phyloP scores from a whole-genome alignment of 2,329 filamentous ascomycete species.

The Fusarium nurragi region DNA sequence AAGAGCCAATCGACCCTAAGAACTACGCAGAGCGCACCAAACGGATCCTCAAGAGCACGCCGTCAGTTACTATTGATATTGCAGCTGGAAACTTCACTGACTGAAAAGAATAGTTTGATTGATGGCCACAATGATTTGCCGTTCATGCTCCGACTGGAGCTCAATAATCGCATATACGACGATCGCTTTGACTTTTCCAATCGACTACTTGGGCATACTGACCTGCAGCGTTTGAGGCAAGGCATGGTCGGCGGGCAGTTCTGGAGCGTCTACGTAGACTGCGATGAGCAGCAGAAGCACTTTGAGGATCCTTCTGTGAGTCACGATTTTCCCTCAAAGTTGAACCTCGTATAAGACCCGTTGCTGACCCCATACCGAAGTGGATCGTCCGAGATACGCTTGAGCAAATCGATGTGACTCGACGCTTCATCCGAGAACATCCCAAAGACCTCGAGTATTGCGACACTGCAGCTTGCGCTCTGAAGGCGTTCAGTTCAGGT shows the following conservation, averaged over 20 bases:
- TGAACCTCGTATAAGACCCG: not conserved
- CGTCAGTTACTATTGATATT: not conserved
- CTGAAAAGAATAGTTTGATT: constrained; percentile 32
- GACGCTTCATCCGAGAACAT: constrained; percentile 44
- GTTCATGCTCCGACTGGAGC: constrained; percentile 44
- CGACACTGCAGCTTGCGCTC: constrained; percentile 41
- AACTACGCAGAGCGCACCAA: constrained; percentile 31
- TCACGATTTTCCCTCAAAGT: not conserved
- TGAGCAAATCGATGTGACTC: constrained; percentile 50
- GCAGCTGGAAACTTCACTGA: not conserved
- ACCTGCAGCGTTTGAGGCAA: constrained; percentile 42
- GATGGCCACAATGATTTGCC: constrained; percentile 49
- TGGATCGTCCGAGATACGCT: constrained; percentile 29
- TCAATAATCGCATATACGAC: constrained; percentile 42
- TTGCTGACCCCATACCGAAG: constrained; percentile 3
- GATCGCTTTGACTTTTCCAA: constrained; percentile 25
- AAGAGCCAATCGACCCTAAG: constrained; percentile 13
- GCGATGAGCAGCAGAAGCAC: constrained; percentile 36
- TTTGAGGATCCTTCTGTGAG: constrained; percentile 41
- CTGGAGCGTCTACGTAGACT: constrained; percentile 46
- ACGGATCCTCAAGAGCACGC: constrained; percentile 21
- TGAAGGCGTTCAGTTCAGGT: constrained; percentile 45
- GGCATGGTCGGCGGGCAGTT: constrained; percentile 47
- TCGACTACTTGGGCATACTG: constrained; percentile 41
- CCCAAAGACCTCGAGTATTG: constrained; percentile 40